Evolutionary conservation across 176 grass and related monocot genomes (phyloP).

Genomic region (Tillandsia leiboldiana): DNA sequence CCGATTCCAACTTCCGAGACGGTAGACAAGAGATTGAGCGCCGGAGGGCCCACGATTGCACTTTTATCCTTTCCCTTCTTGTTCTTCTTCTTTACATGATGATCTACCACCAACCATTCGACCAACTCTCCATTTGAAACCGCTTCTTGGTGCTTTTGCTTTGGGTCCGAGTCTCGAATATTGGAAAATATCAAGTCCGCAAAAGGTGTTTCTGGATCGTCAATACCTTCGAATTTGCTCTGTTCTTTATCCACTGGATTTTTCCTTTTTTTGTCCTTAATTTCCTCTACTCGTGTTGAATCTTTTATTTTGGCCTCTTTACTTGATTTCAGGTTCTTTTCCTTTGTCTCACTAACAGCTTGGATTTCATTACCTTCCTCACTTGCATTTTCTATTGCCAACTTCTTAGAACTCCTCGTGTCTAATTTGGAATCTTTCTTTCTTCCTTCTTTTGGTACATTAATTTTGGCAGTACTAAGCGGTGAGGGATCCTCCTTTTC

Average conservation of each 20-base stretch:
- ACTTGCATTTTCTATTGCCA: slow-evolving; percentile 1
- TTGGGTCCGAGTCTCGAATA: slow-evolving; percentile 14
- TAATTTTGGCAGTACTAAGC: slow-evolving; percentile 2
- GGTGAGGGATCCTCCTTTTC: slow-evolving; percentile 18
- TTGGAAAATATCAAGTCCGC: slow-evolving; percentile 40
- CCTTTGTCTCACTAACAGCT: slow-evolving; percentile 15
- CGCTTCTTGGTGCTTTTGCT: slow-evolving; percentile 25
- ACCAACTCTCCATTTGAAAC: slow-evolving; percentile 22
- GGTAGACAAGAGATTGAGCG: slow-evolving; percentile 37
- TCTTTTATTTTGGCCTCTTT: not conserved
- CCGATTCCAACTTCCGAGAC: slow-evolving; percentile 45
- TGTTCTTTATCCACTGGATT: slow-evolving; percentile 21
- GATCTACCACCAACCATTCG: slow-evolving; percentile 51
- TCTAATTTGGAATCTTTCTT: slow-evolving; percentile 31
- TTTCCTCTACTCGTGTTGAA: slow-evolving; percentile 11
- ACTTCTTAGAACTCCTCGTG: slow-evolving; percentile 7
- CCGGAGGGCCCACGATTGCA: slow-evolving; percentile 16
- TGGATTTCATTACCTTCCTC: slow-evolving; percentile 14
- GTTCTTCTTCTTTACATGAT: slow-evolving; percentile 74
- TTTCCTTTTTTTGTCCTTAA: slow-evolving; percentile 30
- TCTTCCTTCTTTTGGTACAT: slow-evolving; percentile 25
- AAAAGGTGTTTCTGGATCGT: slow-evolving; percentile 54
- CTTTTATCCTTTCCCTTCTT: slow-evolving; percentile 49
- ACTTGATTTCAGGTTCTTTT: slow-evolving; percentile 21
- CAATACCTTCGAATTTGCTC: slow-evolving; percentile 33